Evolutionary conservation across 2,329 filamentous ascomycete genomes (phyloP).

Genomic region (Mycosphaerella arachidis): DNA sequence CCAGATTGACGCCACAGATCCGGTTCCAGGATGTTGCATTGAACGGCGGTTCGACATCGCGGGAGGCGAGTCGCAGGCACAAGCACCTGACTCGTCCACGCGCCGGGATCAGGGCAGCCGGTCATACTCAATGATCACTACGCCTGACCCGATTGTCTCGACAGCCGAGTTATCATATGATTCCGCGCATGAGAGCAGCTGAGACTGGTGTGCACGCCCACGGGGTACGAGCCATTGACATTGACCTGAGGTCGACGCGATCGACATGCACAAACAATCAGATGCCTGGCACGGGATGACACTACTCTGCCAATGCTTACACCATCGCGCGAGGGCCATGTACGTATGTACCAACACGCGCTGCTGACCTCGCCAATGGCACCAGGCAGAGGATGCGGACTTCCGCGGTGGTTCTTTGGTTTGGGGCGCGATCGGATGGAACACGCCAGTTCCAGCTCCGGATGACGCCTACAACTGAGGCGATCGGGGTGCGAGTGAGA

Average conservation of each 20-base stretch:
- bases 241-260: background rate
- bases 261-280: background rate
- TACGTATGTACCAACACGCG: background rate
- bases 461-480: background rate
- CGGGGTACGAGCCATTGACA: slow-evolving; percentile 1
- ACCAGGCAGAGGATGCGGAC: background rate
- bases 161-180: background rate
- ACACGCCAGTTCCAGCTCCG: slow-evolving; percentile 1
- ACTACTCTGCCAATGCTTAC: slow-evolving; percentile 1
- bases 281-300: background rate
- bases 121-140: background rate
- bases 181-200: background rate
- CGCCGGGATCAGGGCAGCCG: background rate
- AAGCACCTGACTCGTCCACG: background rate
- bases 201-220: slow-evolving; percentile 1
- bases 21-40: background rate
- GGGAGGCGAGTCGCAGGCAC: background rate
- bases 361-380: background rate
- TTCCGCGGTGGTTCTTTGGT: slow-evolving; percentile 3
- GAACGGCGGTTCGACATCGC: background rate
- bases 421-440: background rate
- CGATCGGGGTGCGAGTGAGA: background rate
- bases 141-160: slow-evolving; percentile 1
- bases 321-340: background rate
- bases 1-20: background rate